A percentile compares a stretch with the other conserved stretches of the same genome.
These are phyloP conservation scores for Lodderomyces parapsilosis DNA, from an alignment of 1,139 yeast species.

Conservation along the genomic window DNA sequence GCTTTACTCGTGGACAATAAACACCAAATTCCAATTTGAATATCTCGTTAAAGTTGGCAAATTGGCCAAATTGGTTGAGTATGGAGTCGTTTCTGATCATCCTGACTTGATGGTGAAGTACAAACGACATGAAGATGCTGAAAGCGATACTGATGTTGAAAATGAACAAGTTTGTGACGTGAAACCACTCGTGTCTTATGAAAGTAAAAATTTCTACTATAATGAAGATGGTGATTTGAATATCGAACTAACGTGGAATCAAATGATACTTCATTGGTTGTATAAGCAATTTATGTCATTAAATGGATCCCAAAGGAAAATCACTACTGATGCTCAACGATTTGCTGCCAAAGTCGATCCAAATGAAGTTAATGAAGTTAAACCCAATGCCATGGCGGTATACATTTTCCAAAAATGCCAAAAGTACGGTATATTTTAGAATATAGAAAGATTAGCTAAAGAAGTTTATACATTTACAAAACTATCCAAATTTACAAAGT, in stretches of 20 bases:
- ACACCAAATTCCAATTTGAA: conserved; percentile 50
- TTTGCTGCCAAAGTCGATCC: conserved; percentile 28
- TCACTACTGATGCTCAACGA: conserved; percentile 22
- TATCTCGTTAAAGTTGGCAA: conserved; percentile 32
- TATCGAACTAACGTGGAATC: conserved; percentile 22
- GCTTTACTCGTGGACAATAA: conserved; percentile 83
- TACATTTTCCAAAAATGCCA: conserved; percentile 34
- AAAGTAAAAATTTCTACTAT: conserved; percentile 8
- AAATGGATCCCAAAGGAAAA: conserved; percentile 17
- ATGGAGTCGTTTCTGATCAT: conserved; percentile 62
- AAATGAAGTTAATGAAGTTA: conserved; percentile 18
- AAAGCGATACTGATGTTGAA: conserved; percentile 2
- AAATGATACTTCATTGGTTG: conserved; percentile 19
- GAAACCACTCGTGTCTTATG: conserved; percentile 6
- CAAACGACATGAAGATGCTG: conserved; percentile 11
- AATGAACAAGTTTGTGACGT: conserved; percentile 6
- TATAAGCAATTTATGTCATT: conserved; percentile 18
- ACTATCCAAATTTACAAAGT: conserved; percentile 40
- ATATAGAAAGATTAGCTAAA: background rate
- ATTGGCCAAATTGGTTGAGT: conserved; percentile 27
- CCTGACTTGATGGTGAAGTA: conserved; percentile 44
- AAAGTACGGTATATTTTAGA: conserved; percentile 30
- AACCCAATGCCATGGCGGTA: conserved; percentile 17
- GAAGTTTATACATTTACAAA: conserved; percentile 23
- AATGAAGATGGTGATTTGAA: conserved; percentile 17